Base-by-base conservation (phyloP, 306 rosid genomes). In the Cicer pinnatifidum region DNA sequence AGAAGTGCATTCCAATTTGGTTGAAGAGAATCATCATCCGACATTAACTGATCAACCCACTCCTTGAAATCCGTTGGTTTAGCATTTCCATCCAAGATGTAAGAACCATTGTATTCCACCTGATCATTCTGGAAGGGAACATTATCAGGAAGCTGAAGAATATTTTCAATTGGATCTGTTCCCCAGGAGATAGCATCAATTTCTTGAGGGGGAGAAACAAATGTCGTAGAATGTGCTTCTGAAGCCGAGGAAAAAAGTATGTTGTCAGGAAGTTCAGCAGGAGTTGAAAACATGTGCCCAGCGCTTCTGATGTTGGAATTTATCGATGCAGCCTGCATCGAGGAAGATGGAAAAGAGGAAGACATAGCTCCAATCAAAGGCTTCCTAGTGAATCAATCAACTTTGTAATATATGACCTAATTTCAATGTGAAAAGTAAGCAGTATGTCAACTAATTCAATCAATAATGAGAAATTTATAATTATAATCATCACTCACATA, bases 41-140 rank as follows among this genome's bases (percentile, higher is more conserved):
- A 80, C 80, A 89, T 89, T 62, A 88, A 81, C 64, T 75, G 89
- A 76, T 85, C 97, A 58, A 83, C 88, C 98, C 96, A 91, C 74
- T 87, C 93, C 87, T 85, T 82, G 63, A 78, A 82, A 67, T 86
- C 89, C 28, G 83, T 17, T 83, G 79, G 75, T 68, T 81, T 86
- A 17, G 77, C 68, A 40, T 81, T 86, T 46, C 84, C 90, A 47
- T 72, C 87, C 0, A 86, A 59, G 45, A 84, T 57, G 35, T 47
- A 82, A 75, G 86, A 72, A 17, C 72, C 58, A 80, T 78, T 46
- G 47, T 70, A 47, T 79, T 85, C 89, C 66, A 77, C 84, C 56
- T 76, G 88, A 72, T 80, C 86, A 65, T 78, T 85, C 82, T 84
- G 94, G 82, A 69, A 77, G 43, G 94, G 58, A 71, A 51, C 82